Percentiles rank a stretch among this genome's conserved stretches.
Evolutionary conservation across 768 basidiomycete species (phyloP).

Genomic region (Ephemerocybe angulata): DNA sequence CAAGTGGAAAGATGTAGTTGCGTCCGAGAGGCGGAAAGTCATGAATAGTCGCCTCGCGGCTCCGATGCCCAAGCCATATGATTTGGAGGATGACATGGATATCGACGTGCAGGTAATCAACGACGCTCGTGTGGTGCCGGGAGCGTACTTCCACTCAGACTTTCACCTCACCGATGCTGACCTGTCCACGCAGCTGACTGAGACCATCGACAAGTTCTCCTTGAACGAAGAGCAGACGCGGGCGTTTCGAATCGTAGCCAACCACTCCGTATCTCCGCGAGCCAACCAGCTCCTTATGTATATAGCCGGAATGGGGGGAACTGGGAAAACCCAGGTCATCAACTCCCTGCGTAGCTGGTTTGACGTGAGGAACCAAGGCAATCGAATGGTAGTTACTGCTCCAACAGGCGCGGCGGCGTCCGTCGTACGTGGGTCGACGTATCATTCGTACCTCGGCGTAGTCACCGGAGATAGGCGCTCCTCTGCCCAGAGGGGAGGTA

Average conservation of each 20-base stretch:
- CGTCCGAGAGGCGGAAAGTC: no score
- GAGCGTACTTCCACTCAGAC: neutral
- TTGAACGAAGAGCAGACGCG: slow-evolving; percentile 21
- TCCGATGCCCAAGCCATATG: no score
- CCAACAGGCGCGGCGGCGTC: slow-evolving; percentile 4
- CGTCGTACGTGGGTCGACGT: neutral
- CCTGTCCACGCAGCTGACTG: neutral
- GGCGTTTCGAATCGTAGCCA: slow-evolving; percentile 21
- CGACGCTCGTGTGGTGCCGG: neutral
- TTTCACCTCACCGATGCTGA: no score
- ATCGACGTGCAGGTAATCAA: neutral
- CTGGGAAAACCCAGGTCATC: slow-evolving; percentile 3
- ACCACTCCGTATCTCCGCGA: slow-evolving; percentile 12
- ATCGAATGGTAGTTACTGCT: neutral
- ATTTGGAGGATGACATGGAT: no score
- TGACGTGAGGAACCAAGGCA: neutral
- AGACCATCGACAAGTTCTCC: neutral
- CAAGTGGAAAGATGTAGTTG: no score
- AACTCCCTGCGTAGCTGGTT: neutral
- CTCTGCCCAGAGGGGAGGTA: neutral
- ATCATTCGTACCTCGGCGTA: slow-evolving; percentile 31
- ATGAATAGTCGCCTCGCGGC: no score
- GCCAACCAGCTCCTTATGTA: slow-evolving; percentile 6
- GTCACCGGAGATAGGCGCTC: neutral
- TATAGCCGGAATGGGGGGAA: slow-evolving; percentile 5